These are phyloP conservation scores for Gastrodia elata DNA, from an alignment of 106 monocot species.

Conservation along the genomic window DNA sequence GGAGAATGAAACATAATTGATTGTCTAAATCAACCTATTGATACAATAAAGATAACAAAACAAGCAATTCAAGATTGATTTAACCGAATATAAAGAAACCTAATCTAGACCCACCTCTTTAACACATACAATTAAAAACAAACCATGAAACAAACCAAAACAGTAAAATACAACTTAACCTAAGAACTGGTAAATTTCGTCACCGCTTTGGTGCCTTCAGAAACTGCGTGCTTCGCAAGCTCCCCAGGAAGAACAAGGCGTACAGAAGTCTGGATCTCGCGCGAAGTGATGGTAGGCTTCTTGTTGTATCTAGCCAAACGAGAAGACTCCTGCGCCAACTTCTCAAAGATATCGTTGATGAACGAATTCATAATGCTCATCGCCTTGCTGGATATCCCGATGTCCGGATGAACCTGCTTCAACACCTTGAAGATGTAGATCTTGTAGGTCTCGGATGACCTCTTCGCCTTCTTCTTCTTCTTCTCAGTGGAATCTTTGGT, in stretches of 20 bases:
- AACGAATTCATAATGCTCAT: slow-evolving; percentile 97
- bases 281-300: slow-evolving; percentile 72
- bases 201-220: slow-evolving; percentile 43
- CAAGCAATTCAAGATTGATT: background rate
- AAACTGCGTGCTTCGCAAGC: slow-evolving; percentile 62
- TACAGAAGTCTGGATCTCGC: slow-evolving; percentile 79
- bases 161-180: background rate
- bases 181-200: slow-evolving; percentile 43
- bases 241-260: slow-evolving; percentile 69
- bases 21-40: background rate
- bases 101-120: no score
- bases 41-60: background rate
- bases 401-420: slow-evolving; percentile 94
- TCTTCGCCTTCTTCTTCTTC: slow-evolving; percentile 39
- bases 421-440: slow-evolving; percentile 98
- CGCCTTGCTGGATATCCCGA: slow-evolving; percentile 94
- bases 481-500: slow-evolving; percentile 13
- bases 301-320: slow-evolving; percentile 64
- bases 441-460: slow-evolving; percentile 75
- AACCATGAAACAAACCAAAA: background rate
- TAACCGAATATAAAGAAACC: no score
- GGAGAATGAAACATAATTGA: background rate
- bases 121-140: background rate
- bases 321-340: slow-evolving; percentile 69
- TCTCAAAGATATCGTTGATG: slow-evolving; percentile 99